Conservation (phyloP, 768 basidiomycete genomes). For the Tylopilus subfusipes region DNA sequence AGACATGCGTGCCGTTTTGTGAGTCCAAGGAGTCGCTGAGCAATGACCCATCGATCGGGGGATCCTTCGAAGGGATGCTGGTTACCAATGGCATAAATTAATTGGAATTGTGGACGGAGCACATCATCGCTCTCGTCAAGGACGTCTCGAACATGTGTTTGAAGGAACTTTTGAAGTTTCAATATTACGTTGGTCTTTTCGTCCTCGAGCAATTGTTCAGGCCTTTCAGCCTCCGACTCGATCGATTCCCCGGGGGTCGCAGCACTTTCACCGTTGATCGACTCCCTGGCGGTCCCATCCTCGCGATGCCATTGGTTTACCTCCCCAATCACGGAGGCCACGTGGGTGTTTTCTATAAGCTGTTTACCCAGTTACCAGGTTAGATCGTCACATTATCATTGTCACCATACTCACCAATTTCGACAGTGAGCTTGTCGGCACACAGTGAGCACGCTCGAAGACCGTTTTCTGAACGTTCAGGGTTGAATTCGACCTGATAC, state of each 20-base stretch:
- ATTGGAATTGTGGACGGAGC: slow-evolving; percentile 11
- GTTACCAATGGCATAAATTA: slow-evolving; percentile 35
- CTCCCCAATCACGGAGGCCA: neutral
- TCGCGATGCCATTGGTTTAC: too few species aligned
- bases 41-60: slow-evolving; percentile 35
- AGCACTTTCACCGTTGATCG: too few species aligned
- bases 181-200: too few species aligned
- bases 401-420: neutral
- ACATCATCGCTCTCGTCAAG: neutral
- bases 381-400: neutral
- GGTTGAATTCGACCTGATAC: neutral
- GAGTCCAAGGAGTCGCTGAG: slow-evolving; percentile 28
- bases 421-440: neutral
- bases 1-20: slow-evolving; percentile 3
- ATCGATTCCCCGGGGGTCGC: too few species aligned
- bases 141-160: slow-evolving; percentile 24
- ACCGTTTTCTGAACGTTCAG: neutral
- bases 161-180: slow-evolving; percentile 29
- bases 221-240: too few species aligned
- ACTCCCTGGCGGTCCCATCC: too few species aligned
- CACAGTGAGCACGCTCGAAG: neutral
- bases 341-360: neutral
- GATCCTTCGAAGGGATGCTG: slow-evolving; percentile 26
- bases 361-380: neutral
- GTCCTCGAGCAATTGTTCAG: too few species aligned